These are phyloP conservation scores for Geotrichum cucujoidarum DNA, from an alignment of 1,139 yeast species.

Conservation along the genomic window DNA sequence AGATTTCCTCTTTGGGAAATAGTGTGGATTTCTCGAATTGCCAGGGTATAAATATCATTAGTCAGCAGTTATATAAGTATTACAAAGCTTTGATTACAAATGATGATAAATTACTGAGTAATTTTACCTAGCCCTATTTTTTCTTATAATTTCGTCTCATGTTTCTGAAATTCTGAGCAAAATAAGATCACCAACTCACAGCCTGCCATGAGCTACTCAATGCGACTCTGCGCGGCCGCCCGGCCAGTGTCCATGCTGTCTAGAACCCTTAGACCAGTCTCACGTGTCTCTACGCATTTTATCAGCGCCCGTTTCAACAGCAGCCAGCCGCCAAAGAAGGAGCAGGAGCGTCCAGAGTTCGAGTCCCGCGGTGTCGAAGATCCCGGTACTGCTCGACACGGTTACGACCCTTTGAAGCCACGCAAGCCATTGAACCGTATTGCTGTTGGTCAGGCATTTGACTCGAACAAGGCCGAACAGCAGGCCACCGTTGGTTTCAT, in stretches of 20 bases:
- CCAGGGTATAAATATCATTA: no score
- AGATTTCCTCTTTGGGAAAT: no score
- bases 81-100: no score
- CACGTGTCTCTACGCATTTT: not conserved
- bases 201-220: slow-evolving; percentile 3
- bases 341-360: not conserved
- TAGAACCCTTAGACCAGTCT: slow-evolving; percentile 1
- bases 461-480: slow-evolving; percentile 30
- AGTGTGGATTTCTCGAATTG: no score
- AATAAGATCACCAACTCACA: no score
- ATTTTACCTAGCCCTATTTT: no score
- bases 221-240: not conserved
- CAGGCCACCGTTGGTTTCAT: slow-evolving; percentile 57
- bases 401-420: slow-evolving; percentile 32
- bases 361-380: slow-evolving; percentile 20
- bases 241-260: slow-evolving; percentile 3
- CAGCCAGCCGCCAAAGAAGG: slow-evolving; percentile 3
- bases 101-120: no score
- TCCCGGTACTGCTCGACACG: slow-evolving; percentile 29
- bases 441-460: slow-evolving; percentile 45
- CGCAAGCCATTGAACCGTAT: slow-evolving; percentile 49
- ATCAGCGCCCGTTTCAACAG: slow-evolving; percentile 1
- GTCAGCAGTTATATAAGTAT: no score
- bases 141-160: no score
- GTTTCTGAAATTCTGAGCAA: no score